Percentiles rank a stretch among this genome's conserved stretches.
Evolutionary conservation across 495 filamentous ascomycete genomes (phyloP).

Genomic region (Hypoxylon intermedium): DNA sequence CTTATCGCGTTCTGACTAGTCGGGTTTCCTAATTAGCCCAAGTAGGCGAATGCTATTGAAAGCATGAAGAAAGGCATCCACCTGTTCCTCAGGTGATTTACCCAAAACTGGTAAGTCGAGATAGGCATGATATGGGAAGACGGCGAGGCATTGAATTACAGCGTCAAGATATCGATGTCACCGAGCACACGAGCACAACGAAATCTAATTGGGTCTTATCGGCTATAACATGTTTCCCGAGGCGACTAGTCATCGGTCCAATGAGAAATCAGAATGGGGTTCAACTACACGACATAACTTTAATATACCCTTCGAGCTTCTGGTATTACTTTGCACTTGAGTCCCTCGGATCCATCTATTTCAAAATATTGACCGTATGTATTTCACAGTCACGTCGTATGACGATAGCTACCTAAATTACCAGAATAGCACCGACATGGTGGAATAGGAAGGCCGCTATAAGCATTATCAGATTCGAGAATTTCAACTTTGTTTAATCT

Average conservation of each 20-base stretch:
- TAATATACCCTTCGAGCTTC: conserved; percentile 11
- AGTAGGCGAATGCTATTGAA: neutral
- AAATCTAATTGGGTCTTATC: conserved; percentile 10
- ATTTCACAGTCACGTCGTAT: too few relatives aligned
- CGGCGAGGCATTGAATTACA: conserved; percentile 11
- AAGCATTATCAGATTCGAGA: too few relatives aligned
- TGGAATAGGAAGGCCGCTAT: too few relatives aligned
- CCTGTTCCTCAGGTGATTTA: conserved; percentile 11
- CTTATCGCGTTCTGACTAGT: neutral
- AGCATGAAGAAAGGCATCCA: conserved; percentile 15
- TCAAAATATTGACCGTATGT: too few relatives aligned
- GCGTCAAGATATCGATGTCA: conserved; percentile 25
- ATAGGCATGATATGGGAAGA: too few relatives aligned
- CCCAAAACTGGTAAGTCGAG: conserved; percentile 14
- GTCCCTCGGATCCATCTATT: too few relatives aligned
- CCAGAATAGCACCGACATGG: too few relatives aligned
- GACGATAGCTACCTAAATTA: too few relatives aligned
- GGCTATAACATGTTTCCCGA: conserved; percentile 27
- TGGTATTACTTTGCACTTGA: too few relatives aligned
- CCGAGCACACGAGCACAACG: conserved; percentile 10
- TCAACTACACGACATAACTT: conserved; percentile 19
- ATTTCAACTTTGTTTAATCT: conserved; percentile 7
- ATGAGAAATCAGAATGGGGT: conserved; percentile 29
- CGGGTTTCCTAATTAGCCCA: neutral
- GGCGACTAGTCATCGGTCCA: conserved; percentile 22